phyloP scores from a whole-genome alignment of 768 basidiomycete genomes.

The Pleurotus salmoneostramineus region DNA sequence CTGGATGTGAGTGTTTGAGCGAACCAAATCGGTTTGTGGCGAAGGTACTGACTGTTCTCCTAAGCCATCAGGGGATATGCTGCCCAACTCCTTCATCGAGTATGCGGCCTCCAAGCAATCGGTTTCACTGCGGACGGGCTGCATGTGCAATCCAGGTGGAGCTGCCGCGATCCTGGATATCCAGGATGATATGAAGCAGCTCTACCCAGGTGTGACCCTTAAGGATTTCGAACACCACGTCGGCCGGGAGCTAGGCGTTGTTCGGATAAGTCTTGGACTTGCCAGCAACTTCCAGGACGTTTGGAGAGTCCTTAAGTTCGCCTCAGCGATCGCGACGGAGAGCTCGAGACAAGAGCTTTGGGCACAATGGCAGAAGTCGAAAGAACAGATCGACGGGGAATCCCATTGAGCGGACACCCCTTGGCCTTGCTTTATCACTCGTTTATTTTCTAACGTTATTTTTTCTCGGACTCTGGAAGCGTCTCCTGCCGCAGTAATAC shows the following conservation, averaged over 20 bases:
- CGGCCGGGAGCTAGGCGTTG: conserved; percentile 69
- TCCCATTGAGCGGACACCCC: conserved; percentile 21
- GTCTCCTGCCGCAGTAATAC: neutral
- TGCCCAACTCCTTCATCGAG: conserved; percentile 74
- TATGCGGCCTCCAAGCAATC: conserved; percentile 57
- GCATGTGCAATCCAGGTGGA: conserved; percentile 87
- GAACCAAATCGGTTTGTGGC: neutral
- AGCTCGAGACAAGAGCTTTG: conserved; percentile 32
- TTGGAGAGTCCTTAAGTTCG: conserved; percentile 52
- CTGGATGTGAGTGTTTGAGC: conserved; percentile 44
- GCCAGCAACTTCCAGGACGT: conserved; percentile 78
- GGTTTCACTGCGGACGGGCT: conserved; percentile 79
- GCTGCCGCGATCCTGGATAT: conserved; percentile 71
- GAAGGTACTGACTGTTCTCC: conserved; percentile 8
- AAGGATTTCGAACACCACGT: conserved; percentile 57
- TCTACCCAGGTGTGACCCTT: conserved; percentile 58
- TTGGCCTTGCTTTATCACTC: neutral
- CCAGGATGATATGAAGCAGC: conserved; percentile 55
- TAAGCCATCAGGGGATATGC: conserved; percentile 62
- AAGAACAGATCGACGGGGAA: conserved; percentile 22
- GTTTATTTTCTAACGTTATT: conserved; percentile 7
- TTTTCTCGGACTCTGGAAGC: neutral
- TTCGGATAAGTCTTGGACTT: conserved; percentile 75
- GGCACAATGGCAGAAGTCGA: conserved; percentile 29
- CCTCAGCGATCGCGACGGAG: conserved; percentile 38